Evolutionary conservation across 768 basidiomycete genomes (phyloP).

Genomic region (Phaeolepiota aurea): DNA sequence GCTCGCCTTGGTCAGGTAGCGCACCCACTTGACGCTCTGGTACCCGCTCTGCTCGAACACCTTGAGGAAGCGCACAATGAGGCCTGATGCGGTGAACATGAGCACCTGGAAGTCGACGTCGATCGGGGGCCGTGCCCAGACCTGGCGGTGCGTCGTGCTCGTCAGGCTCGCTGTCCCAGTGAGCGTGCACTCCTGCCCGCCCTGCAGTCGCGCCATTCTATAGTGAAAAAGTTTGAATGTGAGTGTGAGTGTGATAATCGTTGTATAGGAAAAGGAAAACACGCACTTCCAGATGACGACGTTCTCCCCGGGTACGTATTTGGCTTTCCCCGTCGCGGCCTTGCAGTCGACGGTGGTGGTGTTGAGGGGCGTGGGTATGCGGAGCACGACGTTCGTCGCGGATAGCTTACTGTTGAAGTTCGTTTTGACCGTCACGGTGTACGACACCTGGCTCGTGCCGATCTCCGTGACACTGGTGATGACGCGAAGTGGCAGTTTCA

Average conservation of each 20-base stretch:
- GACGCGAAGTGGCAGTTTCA: constrained; percentile 87
- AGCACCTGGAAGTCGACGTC: constrained; percentile 98
- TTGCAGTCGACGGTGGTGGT: constrained; percentile 91
- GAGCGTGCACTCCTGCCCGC: constrained; percentile 84
- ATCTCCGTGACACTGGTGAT: constrained; percentile 91
- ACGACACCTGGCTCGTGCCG: constrained; percentile 87
- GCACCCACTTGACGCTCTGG: constrained; percentile 92
- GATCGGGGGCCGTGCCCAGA: constrained; percentile 97
- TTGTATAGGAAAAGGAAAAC: neutral
- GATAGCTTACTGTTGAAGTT: constrained; percentile 89
- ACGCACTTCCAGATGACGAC: constrained; percentile 97
- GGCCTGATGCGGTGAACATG: constrained; percentile 96
- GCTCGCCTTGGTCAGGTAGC: constrained; percentile 90
- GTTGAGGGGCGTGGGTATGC: constrained; percentile 95
- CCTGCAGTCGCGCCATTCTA: constrained; percentile 89
- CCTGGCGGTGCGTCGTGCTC: constrained; percentile 84
- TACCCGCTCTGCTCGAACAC: constrained; percentile 97
- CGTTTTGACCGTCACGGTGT: constrained; percentile 79
- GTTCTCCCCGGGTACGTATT: constrained; percentile 95
- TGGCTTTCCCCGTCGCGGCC: constrained; percentile 88
- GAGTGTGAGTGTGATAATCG: constrained; percentile 3
- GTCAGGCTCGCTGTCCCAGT: constrained; percentile 78
- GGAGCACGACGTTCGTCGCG: constrained; percentile 85
- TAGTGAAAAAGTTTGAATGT: neutral
- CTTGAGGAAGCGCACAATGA: constrained; percentile 95